Percentiles rank a stretch among this genome's conserved stretches.
These are phyloP conservation scores for Cytidiella melzeri DNA, from an alignment of 768 basidiomycete genomes.

Conservation along the genomic window DNA sequence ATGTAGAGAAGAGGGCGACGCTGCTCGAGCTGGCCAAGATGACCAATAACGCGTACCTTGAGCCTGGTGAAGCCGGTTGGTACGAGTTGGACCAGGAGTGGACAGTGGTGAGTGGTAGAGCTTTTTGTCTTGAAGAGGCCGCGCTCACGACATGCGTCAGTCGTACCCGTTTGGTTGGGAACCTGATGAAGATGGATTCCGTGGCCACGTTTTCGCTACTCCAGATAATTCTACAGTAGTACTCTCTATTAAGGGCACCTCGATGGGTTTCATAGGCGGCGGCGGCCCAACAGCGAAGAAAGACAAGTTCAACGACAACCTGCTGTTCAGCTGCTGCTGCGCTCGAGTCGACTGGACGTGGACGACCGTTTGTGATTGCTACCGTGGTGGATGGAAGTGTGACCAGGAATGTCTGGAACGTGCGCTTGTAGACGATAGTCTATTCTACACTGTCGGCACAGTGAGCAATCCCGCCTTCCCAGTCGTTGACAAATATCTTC, in stretches of 20 bases:
- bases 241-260: conserved; percentile 91
- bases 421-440: conserved; percentile 67
- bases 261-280: conserved; percentile 65
- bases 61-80: conserved; percentile 61
- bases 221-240: conserved; percentile 79
- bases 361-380: conserved; percentile 91
- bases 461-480: conserved; percentile 58
- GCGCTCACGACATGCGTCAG: conserved; percentile 27
- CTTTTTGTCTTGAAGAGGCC: not conserved
- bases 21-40: conserved; percentile 87
- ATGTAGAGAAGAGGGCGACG: conserved; percentile 70
- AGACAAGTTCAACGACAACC: conserved; percentile 91
- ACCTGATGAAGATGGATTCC: conserved; percentile 77
- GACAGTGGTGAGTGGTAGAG: conserved; percentile 41
- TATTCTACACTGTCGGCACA: conserved; percentile 88
- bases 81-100: conserved; percentile 66
- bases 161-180: conserved; percentile 90
- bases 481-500: no score
- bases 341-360: conserved; percentile 89
- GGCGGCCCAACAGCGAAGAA: conserved; percentile 84
- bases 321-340: conserved; percentile 93
- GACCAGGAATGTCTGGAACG: conserved; percentile 72
- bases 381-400: conserved; percentile 75
- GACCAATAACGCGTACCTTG: conserved; percentile 86
- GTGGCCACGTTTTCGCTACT: conserved; percentile 88